These are phyloP conservation scores for Candida golubevii DNA, from an alignment of 805 yeast genomes.

Conservation along the genomic window DNA sequence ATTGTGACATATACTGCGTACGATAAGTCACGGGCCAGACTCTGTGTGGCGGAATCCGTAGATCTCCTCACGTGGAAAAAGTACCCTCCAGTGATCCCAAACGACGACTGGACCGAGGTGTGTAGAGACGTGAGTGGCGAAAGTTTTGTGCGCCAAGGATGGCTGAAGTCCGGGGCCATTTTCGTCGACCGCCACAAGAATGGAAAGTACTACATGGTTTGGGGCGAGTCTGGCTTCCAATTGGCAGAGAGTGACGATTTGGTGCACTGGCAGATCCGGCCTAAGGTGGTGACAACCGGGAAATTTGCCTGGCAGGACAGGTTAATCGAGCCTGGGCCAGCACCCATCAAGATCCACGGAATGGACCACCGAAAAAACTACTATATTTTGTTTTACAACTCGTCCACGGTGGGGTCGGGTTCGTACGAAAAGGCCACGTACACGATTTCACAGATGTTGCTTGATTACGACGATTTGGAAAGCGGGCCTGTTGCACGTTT, in stretches of 20 bases:
- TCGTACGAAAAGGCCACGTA: slow-evolving; percentile 29
- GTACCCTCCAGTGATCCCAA: slow-evolving; percentile 30
- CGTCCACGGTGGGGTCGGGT: slow-evolving; percentile 36
- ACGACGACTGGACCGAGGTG: slow-evolving; percentile 29
- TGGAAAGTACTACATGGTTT: slow-evolving; percentile 39
- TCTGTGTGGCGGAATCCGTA: slow-evolving; percentile 36
- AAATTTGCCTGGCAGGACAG: slow-evolving; percentile 29
- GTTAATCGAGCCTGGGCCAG: slow-evolving; percentile 40
- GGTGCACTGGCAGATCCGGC: slow-evolving; percentile 29
- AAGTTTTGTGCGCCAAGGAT: slow-evolving; percentile 26
- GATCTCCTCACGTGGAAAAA: slow-evolving; percentile 38
- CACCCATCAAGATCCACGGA: slow-evolving; percentile 33
- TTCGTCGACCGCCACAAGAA: slow-evolving; percentile 29
- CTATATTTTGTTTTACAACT: slow-evolving; percentile 37
- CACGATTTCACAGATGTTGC: slow-evolving; percentile 36
- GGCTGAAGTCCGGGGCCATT: slow-evolving; percentile 43
- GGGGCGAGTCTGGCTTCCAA: slow-evolving; percentile 40
- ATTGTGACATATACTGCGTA: slow-evolving; percentile 40
- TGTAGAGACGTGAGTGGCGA: slow-evolving; percentile 23
- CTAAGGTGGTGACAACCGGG: slow-evolving; percentile 25
- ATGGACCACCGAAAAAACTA: slow-evolving; percentile 22
- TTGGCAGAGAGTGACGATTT: slow-evolving; percentile 34
- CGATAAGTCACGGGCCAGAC: slow-evolving; percentile 30
- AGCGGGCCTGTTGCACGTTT: slow-evolving; percentile 36
- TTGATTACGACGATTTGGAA: slow-evolving; percentile 34